Evolutionary conservation across 2,329 filamentous ascomycete genomes (phyloP).

Genomic region (Trichophyton mentagrophytes): DNA sequence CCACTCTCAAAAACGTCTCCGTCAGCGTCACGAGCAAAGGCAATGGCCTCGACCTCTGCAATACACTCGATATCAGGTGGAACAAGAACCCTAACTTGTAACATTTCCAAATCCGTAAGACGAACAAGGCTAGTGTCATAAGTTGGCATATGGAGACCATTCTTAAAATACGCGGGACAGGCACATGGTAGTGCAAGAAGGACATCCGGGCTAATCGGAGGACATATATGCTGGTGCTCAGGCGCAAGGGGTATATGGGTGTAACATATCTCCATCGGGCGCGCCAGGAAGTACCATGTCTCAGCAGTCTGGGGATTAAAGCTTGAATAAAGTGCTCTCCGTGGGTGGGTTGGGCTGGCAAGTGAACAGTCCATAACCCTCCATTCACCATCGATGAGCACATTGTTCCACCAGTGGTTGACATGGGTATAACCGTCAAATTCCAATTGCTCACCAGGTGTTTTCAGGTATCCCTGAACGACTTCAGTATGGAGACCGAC

Average conservation of each 20-base stretch:
- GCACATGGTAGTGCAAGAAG: slow-evolving; percentile 75
- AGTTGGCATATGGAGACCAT: slow-evolving; percentile 64
- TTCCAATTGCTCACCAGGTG: slow-evolving; percentile 71
- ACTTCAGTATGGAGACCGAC: slow-evolving; percentile 80
- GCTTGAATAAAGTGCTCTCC: slow-evolving; percentile 63
- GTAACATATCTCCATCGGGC: slow-evolving; percentile 83
- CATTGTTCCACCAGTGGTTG: slow-evolving; percentile 97
- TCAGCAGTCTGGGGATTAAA: slow-evolving; percentile 60
- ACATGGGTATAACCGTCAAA: slow-evolving; percentile 68
- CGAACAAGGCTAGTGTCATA: slow-evolving; percentile 80
- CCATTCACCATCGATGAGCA: slow-evolving; percentile 89
- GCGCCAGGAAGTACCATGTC: slow-evolving; percentile 82
- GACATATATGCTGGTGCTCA: slow-evolving; percentile 84
- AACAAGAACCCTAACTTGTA: slow-evolving; percentile 76
- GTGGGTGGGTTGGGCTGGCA: slow-evolving; percentile 80
- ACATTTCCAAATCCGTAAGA: slow-evolving; percentile 85
- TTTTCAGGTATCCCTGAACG: slow-evolving; percentile 79
- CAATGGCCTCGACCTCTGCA: slow-evolving; percentile 79
- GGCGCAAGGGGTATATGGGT: slow-evolving; percentile 85
- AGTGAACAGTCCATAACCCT: slow-evolving; percentile 90
- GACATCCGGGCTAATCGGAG: slow-evolving; percentile 72
- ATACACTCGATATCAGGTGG: slow-evolving; percentile 83
- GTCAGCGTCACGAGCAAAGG: slow-evolving; percentile 68
- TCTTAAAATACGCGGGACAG: slow-evolving; percentile 78
- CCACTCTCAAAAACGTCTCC: slow-evolving; percentile 91